Conservation (phyloP, 768 basidiomycete species). For the Gautieria morchelliformis region DNA sequence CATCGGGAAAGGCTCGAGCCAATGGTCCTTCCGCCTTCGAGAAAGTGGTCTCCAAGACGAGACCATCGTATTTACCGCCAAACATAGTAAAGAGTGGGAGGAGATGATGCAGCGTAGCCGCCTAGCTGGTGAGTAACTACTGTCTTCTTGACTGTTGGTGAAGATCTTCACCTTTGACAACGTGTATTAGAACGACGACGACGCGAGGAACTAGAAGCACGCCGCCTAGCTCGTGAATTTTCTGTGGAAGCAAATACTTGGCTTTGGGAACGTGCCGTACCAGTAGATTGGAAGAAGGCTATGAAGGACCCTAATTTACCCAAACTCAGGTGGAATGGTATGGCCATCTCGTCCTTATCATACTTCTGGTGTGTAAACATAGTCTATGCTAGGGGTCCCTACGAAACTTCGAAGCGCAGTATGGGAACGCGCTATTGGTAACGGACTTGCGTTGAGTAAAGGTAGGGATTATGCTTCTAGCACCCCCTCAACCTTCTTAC, state of each 20-base stretch:
- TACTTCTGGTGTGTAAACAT: background rate
- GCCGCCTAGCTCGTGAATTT: conserved; percentile 53
- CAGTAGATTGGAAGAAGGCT: conserved; percentile 78
- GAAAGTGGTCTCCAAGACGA: conserved; percentile 72
- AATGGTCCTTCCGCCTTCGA: conserved; percentile 63
- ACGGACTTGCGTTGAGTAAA: conserved; percentile 73
- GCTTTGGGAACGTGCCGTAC: conserved; percentile 69
- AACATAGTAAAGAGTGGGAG: conserved; percentile 83
- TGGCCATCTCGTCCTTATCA: conserved; percentile 19
- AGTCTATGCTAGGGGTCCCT: conserved; percentile 27
- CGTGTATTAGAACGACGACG: conserved; percentile 55
- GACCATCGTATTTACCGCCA: conserved; percentile 80
- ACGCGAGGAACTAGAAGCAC: conserved; percentile 50
- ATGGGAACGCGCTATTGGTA: conserved; percentile 85
- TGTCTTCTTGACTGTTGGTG: background rate
- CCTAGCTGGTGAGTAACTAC: conserved; percentile 43
- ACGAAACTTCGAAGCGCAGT: conserved; percentile 66
- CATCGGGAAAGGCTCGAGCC: conserved; percentile 31
- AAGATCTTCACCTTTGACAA: background rate
- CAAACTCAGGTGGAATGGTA: conserved; percentile 81
- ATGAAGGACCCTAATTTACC: conserved; percentile 54
- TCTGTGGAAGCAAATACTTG: conserved; percentile 60
- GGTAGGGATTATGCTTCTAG: conserved; percentile 36
- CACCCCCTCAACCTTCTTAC: too few relatives aligned
- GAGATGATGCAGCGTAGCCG: conserved; percentile 81